phyloP scores from a whole-genome alignment of 2,329 filamentous ascomycete species.

The Ceratocystis alfenasii region DNA sequence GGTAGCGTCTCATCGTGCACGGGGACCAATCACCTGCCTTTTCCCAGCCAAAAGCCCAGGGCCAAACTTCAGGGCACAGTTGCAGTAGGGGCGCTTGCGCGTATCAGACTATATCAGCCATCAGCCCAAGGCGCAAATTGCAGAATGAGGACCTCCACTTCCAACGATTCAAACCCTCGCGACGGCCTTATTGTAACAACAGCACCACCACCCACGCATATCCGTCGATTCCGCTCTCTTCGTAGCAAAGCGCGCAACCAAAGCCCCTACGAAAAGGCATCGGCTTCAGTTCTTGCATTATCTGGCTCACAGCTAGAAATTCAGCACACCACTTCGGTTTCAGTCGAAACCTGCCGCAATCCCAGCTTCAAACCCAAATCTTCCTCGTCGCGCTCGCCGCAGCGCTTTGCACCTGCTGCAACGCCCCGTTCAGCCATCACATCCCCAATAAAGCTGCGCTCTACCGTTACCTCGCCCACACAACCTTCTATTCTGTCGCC shows the following conservation, averaged over 20 bases:
- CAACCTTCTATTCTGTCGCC: background rate
- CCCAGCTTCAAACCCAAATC: background rate
- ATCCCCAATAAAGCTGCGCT: background rate
- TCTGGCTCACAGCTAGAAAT: slow-evolving; percentile 17
- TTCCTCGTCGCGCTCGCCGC: background rate
- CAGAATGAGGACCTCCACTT: background rate
- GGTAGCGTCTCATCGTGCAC: slow-evolving; percentile 1
- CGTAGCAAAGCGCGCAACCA: slow-evolving; percentile 7
- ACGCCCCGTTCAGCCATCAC: slow-evolving; percentile 1
- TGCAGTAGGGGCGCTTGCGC: background rate
- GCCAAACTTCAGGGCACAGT: background rate
- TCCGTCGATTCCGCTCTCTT: slow-evolving; percentile 15
- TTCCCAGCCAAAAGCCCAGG: background rate
- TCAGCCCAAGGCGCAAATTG: background rate
- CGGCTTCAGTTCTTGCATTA: background rate
- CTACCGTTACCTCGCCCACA: background rate
- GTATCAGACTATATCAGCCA: background rate
- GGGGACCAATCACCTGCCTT: background rate
- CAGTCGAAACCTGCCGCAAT: slow-evolving; percentile 2
- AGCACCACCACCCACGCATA: slow-evolving; percentile 5
- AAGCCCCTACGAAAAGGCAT: slow-evolving; percentile 10
- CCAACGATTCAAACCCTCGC: slow-evolving; percentile 1
- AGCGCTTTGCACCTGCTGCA: background rate
- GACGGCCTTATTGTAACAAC: background rate
- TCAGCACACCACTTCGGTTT: slow-evolving; percentile 18